phyloP scores from a whole-genome alignment of 2,329 filamentous ascomycete genomes.

The Botrytis aclada region DNA sequence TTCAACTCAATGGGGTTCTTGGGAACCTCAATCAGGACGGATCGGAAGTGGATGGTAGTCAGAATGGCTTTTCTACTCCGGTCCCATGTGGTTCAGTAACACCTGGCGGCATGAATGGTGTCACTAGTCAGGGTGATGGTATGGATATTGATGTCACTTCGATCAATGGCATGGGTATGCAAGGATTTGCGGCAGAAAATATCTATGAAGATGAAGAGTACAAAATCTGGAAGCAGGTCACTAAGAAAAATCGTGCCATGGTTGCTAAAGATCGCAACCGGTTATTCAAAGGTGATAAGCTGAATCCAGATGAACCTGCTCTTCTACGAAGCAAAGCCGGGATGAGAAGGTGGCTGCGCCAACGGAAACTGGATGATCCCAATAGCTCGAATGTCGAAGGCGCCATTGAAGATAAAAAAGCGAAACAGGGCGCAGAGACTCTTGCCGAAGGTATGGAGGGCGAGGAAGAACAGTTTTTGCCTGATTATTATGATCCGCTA shows the following conservation, averaged over 20 bases:
- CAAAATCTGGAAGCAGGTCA: conserved; percentile 98
- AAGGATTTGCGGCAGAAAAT: conserved; percentile 68
- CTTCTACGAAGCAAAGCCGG: conserved; percentile 78
- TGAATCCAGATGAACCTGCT: conserved; percentile 86
- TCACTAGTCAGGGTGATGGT: conserved; percentile 71
- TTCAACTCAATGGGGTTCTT: conserved; percentile 64
- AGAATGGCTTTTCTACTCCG: conserved; percentile 82
- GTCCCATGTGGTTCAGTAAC: conserved; percentile 72
- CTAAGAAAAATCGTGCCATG: conserved; percentile 88
- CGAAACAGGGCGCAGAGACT: conserved; percentile 61
- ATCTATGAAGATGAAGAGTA: conserved; percentile 89
- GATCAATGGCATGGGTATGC: conserved; percentile 62
- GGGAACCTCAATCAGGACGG: conserved; percentile 61
- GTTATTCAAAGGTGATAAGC: conserved; percentile 78
- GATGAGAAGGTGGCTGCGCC: conserved; percentile 84
- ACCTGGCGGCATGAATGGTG: conserved; percentile 67
- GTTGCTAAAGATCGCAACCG: conserved; percentile 82
- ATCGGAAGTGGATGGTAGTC: conserved; percentile 78
- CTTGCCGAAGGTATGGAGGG: conserved; percentile 89
- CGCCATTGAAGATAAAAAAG: conserved; percentile 48
- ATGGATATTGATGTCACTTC: conserved; percentile 85
- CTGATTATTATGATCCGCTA: conserved; percentile 91
- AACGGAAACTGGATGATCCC: conserved; percentile 66
- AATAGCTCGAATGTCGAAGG: conserved; percentile 45
- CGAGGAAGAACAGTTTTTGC: conserved; percentile 77